phyloP scores from a whole-genome alignment of 2,329 filamentous ascomycete species.

The Gaeumannomyces sp. region DNA sequence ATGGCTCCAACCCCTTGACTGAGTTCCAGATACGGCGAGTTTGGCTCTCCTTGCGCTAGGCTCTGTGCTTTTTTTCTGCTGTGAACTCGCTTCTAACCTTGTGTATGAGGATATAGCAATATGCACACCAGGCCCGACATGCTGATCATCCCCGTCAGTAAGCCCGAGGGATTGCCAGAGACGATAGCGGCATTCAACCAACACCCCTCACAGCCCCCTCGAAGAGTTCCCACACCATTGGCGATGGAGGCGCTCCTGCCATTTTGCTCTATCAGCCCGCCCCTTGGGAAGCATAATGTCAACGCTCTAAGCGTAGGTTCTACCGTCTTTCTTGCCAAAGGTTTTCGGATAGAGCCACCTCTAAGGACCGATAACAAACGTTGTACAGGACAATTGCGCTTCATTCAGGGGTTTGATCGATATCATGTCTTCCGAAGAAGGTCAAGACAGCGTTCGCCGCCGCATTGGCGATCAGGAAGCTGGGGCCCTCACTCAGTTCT shows the following conservation, averaged over 20 bases:
- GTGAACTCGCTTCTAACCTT: background rate
- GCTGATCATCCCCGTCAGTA: slow-evolving; percentile 37
- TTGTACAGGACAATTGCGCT: background rate
- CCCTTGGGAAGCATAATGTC: slow-evolving; percentile 1
- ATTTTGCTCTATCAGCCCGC: slow-evolving; percentile 8
- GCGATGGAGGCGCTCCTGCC: slow-evolving; percentile 3
- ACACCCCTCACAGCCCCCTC: background rate
- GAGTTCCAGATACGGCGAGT: slow-evolving; percentile 37
- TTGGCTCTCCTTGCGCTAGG: no score
- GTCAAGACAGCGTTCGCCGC: background rate
- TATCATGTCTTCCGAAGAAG: background rate
- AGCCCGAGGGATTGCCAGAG: slow-evolving; percentile 27
- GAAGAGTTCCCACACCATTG: background rate
- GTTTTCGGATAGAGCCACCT: background rate
- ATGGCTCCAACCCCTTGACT: slow-evolving; percentile 25
- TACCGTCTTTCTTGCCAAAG: background rate
- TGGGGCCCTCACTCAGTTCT: slow-evolving; percentile 13
- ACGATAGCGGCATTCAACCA: slow-evolving; percentile 32
- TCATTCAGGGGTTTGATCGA: slow-evolving; percentile 2
- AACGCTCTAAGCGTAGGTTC: slow-evolving; percentile 6
- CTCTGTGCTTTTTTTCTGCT: no score
- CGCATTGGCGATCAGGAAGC: slow-evolving; percentile 1
- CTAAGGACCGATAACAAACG: background rate
- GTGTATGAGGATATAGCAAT: background rate
- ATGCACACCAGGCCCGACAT: slow-evolving; percentile 19